phyloP scores from a whole-genome alignment of 2,329 filamentous ascomycete species.

The Orbilia oligospora region DNA sequence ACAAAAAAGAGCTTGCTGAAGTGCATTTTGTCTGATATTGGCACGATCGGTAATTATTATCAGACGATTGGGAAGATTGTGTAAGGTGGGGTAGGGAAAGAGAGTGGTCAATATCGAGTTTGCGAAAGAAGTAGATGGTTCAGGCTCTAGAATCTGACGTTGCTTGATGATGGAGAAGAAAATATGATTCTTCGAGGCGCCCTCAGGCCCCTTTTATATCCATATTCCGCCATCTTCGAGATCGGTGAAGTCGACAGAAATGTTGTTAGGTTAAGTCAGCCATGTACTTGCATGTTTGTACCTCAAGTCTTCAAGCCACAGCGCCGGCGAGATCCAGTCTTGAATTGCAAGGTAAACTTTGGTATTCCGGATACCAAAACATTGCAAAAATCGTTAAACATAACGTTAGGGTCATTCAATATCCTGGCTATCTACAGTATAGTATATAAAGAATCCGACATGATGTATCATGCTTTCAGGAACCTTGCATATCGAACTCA shows the following conservation, averaged over 20 bases:
- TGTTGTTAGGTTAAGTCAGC: background rate
- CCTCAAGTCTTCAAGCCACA: background rate
- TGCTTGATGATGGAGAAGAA: slow-evolving; percentile 21
- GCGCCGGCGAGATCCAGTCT: background rate
- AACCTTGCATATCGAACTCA: background rate
- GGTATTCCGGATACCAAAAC: background rate
- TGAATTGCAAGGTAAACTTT: background rate
- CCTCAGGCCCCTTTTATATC: background rate
- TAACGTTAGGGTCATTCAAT: slow-evolving; percentile 1
- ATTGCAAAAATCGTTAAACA: background rate
- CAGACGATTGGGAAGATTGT: background rate
- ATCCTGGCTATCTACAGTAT: background rate
- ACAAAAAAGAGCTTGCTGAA: slow-evolving; percentile 27
- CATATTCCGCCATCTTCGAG: background rate
- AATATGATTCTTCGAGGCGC: background rate
- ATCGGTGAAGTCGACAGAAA: background rate
- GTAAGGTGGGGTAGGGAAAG: background rate
- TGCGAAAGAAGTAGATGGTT: background rate
- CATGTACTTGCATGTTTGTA: background rate
- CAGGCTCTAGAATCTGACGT: background rate
- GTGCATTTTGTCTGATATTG: slow-evolving; percentile 11
- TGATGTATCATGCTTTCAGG: background rate
- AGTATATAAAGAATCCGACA: background rate
- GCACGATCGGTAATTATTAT: background rate
- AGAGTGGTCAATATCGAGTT: background rate